Base-by-base conservation (phyloP, 345 rosid genomes). In the Populus davidiana region DNA sequence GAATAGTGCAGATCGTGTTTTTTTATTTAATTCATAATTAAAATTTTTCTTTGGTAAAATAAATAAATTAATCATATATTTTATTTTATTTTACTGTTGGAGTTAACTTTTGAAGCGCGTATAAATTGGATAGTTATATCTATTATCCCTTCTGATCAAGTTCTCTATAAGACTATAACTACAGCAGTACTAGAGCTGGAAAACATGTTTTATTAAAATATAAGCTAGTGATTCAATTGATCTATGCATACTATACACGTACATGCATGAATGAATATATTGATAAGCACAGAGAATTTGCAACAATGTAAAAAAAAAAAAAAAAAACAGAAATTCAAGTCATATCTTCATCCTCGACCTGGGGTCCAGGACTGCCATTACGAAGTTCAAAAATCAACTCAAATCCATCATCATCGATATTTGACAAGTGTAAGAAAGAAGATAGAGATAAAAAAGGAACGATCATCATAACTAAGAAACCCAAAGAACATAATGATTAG, bases 401-500 rank as follows among this genome's bases (percentile, higher is more conserved):
- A 52, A 71, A 71, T 67, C 20, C 39, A 71, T 73, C 35, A 38
- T 56, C 33, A 72, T 72, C 67, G 31, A n/a, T 39, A 2, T 38
- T 38, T 23, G 13, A 38, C 43, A 21, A 59, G 21, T 2, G 43
- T 2, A 62, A 27, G 29, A 31, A 14, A 73, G 17, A 23, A 41
- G 16, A 14, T 13, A 13, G 20, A 50, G 25, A 47, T 36, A 31
- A 31, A 29, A n/a, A 36, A 75, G 52, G 9, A 16, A n/a, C 18
- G 36, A 67, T 67, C 72, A 50, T 50, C 64, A 27, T 36, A 66
- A 68, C 78, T 33, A 71, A 16, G 78, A 72, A 82, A 36, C 71
- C 75, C 31, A 72, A 71, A 65, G 69, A 70, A 67, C 76, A 77
- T 41, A 77, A 82, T 85, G 71, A 85, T 77, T 52, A 44, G 68